Percentiles rank a stretch among this genome's conserved stretches.
phyloP scores from a whole-genome alignment of 345 rosid species.

The Ricinus communis region DNA sequence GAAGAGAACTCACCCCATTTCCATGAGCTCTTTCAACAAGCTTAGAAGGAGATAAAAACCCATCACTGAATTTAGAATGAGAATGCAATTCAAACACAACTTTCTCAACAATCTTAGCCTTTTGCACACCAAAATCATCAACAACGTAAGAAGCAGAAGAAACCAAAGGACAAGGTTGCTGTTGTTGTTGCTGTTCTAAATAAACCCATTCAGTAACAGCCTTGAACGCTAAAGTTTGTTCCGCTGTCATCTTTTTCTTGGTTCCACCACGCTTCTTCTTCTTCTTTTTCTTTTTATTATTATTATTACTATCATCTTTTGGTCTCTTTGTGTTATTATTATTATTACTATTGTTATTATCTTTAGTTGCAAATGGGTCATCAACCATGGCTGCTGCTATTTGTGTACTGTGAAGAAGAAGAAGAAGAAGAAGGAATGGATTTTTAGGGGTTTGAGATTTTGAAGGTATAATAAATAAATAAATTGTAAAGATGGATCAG shows the following conservation, averaged over 20 bases:
- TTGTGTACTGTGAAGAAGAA: background rate
- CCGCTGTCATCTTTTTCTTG: slow-evolving; percentile 69
- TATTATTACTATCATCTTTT: slow-evolving; percentile 27
- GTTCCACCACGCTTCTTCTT: slow-evolving; percentile 79
- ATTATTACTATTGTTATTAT: background rate
- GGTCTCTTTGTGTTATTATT: background rate
- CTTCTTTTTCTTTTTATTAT: slow-evolving; percentile 41
- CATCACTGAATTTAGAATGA: slow-evolving; percentile 92
- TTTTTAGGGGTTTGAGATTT: background rate
- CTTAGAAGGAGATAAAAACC: slow-evolving; percentile 85
- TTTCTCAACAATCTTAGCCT: slow-evolving; percentile 36
- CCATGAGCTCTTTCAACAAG: slow-evolving; percentile 85
- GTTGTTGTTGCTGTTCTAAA: slow-evolving; percentile 36
- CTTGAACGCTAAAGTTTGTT: slow-evolving; percentile 63
- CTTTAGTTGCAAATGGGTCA: background rate
- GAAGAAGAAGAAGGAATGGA: background rate
- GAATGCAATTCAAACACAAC: slow-evolving; percentile 83
- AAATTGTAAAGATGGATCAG: too few species aligned
- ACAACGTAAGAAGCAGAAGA: slow-evolving; percentile 28
- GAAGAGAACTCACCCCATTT: slow-evolving; percentile 64
- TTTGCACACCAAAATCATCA: slow-evolving; percentile 65
- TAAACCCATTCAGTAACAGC: slow-evolving; percentile 72
- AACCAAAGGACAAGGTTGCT: slow-evolving; percentile 10
- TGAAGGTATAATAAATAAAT: background rate
- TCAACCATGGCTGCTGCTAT: background rate